Base-by-base conservation (phyloP, 108 stramenopile species). In the Discostella pseudostelligera region DNA sequence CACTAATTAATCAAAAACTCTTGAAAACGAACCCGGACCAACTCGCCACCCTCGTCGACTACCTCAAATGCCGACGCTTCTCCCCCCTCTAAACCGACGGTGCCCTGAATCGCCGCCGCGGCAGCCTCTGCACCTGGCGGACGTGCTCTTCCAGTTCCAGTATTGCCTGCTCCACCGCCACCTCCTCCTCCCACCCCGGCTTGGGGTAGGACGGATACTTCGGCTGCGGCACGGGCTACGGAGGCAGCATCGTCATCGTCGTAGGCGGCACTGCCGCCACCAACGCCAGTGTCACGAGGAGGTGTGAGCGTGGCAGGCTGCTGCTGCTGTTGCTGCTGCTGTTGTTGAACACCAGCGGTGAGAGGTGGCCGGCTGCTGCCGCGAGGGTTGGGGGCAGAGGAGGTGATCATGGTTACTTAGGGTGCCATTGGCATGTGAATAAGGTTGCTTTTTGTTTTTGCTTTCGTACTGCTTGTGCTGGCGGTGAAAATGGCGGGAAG, bases 41-140 rank as follows among this genome's bases (percentile, higher is more conserved):
- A 40, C 65, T 91, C 87, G 25, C 87, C 90, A 44, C 76, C 83
- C 62, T 88, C 90, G 68, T 91, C 90, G 13, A 76, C 61, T 8
- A 80, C 77, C 37, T 87, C 84, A 42, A 84, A 83, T 1, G 73
- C 50, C 20, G 44, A 39, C 14, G 48, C 59, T 20, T 60, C 67
- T 9, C 74, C 83, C 5, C 56, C 74, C 8, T 75, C 83, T 21
- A 69, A 62, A 21, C 68, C 76, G 40, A 67, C 47, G 37, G 79
- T 86, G 21, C 87, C 90, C 83, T 88, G 86, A 17, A 88, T 49
- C n/a, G 87, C 90, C 44, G 84, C 80, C 26, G 86, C 79, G 51
- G 79, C 83, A n/a, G 69, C 69, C 50, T 76, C 67, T 37, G 37
- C 36, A 0, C 58, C 68, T 9, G 49, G 58, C 20, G 68, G 47